These are phyloP conservation scores for Phytophthora fragariae DNA, from an alignment of 352 stramenopile species.

Conservation along the genomic window DNA sequence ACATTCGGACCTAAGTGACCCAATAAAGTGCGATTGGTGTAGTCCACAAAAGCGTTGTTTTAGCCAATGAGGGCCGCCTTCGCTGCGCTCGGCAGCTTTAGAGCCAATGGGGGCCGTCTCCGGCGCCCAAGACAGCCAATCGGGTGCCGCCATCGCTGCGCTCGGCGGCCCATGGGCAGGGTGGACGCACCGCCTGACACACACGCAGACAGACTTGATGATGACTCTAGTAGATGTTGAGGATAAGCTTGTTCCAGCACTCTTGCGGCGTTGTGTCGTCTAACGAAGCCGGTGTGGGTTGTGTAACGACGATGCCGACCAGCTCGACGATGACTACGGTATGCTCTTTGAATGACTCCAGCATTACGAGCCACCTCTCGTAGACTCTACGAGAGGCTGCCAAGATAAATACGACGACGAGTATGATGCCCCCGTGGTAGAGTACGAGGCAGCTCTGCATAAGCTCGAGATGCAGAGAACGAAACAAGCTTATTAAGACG, in stretches of 20 bases:
- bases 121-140: too few species aligned
- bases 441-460: slow-evolving; percentile 52
- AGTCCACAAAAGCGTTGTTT: too few species aligned
- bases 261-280: slow-evolving; percentile 24
- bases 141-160: too few species aligned
- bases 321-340: slow-evolving; percentile 26
- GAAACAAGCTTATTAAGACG: slow-evolving; percentile 56
- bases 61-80: too few species aligned
- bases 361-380: slow-evolving; percentile 1
- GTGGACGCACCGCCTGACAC: too few species aligned
- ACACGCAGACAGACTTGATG: too few species aligned
- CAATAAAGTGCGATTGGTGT: too few species aligned
- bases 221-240: too few species aligned
- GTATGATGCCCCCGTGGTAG: slow-evolving; percentile 44
- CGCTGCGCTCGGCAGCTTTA: too few species aligned
- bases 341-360: slow-evolving; percentile 45
- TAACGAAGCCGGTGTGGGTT: slow-evolving; percentile 11
- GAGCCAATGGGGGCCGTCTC: too few species aligned
- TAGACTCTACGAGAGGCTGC: not conserved
- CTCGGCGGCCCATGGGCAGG: too few species aligned
- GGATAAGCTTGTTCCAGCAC: slow-evolving; percentile 39
- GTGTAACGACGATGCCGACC: slow-evolving; percentile 10
- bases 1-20: too few species aligned
- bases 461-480: slow-evolving; percentile 53
- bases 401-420: slow-evolving; percentile 75